Evolutionary conservation across 2,329 filamentous ascomycete genomes (phyloP).

Genomic region (Penicillium olsonii): DNA sequence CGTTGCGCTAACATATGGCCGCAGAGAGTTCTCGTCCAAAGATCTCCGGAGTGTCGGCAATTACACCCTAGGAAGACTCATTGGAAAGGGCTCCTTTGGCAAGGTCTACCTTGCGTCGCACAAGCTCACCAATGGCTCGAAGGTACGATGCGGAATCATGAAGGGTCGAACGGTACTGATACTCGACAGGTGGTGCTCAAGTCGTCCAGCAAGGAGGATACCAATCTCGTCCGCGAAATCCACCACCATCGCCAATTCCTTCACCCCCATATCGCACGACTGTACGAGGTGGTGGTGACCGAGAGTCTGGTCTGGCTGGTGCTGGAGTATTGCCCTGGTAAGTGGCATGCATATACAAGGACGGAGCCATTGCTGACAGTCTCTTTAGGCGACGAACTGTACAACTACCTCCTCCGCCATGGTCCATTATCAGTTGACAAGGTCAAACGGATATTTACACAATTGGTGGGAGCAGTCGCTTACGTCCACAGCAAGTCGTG

Average conservation of each 20-base stretch:
- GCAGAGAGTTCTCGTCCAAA: slow-evolving; percentile 87
- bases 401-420: slow-evolving; percentile 89
- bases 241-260: slow-evolving; percentile 98
- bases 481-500: slow-evolving; percentile 96
- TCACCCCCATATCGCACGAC: slow-evolving; percentile 91
- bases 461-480: slow-evolving; percentile 89
- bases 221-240: slow-evolving; percentile 94
- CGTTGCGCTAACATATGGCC: slow-evolving; percentile 13
- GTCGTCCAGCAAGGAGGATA: slow-evolving; percentile 92
- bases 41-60: slow-evolving; percentile 93
- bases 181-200: slow-evolving; percentile 84
- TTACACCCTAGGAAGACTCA: slow-evolving; percentile 85
- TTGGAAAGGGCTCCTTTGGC: slow-evolving; percentile 97
- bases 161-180: slow-evolving; percentile 8
- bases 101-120: slow-evolving; percentile 96
- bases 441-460: slow-evolving; percentile 93
- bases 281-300: slow-evolving; percentile 98
- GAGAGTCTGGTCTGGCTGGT: slow-evolving; percentile 95
- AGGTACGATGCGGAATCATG: slow-evolving; percentile 57
- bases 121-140: slow-evolving; percentile 97
- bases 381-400: slow-evolving; percentile 81
- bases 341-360: neutral
- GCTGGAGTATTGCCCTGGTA: slow-evolving; percentile 92
- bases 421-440: slow-evolving; percentile 81
- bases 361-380: slow-evolving; percentile 1